Evolutionary conservation across 139 green algal species (phyloP).

Genomic region (Micromonas pusilla): DNA sequence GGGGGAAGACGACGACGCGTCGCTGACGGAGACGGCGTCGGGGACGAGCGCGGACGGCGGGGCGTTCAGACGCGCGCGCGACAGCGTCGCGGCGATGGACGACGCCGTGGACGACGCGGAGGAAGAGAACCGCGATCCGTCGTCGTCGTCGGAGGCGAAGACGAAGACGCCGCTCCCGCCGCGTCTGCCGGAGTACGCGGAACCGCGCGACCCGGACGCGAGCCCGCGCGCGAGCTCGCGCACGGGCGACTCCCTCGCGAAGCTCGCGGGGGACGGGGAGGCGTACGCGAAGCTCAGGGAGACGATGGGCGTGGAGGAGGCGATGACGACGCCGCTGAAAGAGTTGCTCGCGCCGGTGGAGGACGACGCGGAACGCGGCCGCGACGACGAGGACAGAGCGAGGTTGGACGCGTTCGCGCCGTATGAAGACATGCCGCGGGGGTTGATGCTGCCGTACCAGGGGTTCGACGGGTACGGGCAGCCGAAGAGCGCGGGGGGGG

Average conservation of each 20-base stretch:
- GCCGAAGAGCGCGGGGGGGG: neutral
- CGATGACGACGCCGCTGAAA: neutral
- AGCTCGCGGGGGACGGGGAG: neutral
- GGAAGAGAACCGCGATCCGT: no score
- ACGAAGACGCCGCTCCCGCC: no score
- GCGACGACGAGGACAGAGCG: no score
- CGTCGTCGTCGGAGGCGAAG: no score
- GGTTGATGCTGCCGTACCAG: neutral
- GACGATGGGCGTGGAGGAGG: neutral
- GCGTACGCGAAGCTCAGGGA: neutral
- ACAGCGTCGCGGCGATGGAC: no score
- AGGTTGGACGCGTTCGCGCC: neutral
- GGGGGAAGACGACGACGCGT: no score
- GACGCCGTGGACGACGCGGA: no score
- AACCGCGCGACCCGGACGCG: no score
- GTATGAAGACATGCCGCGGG: neutral
- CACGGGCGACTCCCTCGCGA: neutral
- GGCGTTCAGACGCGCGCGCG: neutral
- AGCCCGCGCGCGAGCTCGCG: no score
- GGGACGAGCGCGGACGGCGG: neutral
- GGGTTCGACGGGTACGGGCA: neutral
- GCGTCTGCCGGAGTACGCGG: no score
- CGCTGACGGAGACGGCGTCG: neutral
- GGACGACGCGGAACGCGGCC: no score
- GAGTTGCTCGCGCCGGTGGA: neutral